phyloP scores from a whole-genome alignment of 331 rosid genomes.

The Malus hybrid region DNA sequence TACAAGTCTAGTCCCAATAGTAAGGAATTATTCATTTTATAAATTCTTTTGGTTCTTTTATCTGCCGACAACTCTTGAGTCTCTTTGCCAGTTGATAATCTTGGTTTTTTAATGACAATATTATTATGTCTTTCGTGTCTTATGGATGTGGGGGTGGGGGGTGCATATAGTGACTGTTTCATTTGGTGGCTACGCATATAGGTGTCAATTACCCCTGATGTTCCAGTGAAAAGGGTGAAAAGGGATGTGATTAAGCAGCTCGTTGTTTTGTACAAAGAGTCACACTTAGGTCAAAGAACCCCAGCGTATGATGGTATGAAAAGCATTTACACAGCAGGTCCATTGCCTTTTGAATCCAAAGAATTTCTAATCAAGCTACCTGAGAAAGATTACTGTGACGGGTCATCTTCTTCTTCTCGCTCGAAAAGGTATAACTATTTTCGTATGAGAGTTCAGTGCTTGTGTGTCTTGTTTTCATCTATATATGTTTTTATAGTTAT shows the following conservation, averaged over 20 bases:
- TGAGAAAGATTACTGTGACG: conserved; percentile 4
- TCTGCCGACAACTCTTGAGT: no score
- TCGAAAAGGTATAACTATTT: conserved; percentile 24
- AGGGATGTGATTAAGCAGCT: conserved; percentile 26
- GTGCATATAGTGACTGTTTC: background rate
- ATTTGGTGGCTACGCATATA: background rate
- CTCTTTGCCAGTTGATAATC: no score
- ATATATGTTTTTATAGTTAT: background rate
- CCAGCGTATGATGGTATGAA: conserved; percentile 64
- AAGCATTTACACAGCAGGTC: conserved; percentile 39
- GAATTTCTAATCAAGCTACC: conserved; percentile 37
- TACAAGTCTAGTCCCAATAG: no score
- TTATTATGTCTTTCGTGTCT: background rate
- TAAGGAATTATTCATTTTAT: no score
- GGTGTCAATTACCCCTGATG: conserved; percentile 48
- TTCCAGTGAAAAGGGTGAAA: conserved; percentile 25
- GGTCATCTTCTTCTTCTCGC: background rate
- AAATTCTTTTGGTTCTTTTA: no score
- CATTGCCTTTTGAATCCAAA: conserved; percentile 40
- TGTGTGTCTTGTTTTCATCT: background rate
- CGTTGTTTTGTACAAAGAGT: background rate
- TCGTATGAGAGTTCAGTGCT: background rate
- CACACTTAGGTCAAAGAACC: conserved; percentile 21
- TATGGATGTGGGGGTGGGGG: background rate
- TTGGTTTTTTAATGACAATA: no score